Evolutionary conservation across 805 yeast genomes (phyloP), one percentile per base, ranked within the genome.

Genomic region (Priceomyces melissophilus): DNA sequence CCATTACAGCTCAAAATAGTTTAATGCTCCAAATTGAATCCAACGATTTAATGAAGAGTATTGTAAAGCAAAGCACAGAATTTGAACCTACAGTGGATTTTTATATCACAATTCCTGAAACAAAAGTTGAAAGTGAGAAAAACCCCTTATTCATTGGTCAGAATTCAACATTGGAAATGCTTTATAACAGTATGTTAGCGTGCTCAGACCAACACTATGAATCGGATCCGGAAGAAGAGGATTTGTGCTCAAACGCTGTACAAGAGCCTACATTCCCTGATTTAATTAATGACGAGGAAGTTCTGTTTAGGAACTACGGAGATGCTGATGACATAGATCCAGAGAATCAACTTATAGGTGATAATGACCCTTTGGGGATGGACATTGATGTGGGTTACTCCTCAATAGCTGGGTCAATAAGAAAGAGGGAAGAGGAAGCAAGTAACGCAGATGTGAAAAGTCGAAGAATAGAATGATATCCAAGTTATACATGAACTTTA

Each of bases 121-220:
- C 29, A 13, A 39, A 23, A 30, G 11, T 10, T n/a, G 27, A 20
- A 14, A 16, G 15, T 6, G 11, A 10, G 10, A 11, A 29, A 16
- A 42, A 48, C 28, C 47, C 47, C n/a, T 40, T 53, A n/a, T 44
- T 53, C 26, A 28, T 25, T 10, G 34, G 40, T n/a, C 13, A 17
- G 28, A 23, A 43, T 39, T 37, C 41, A 26, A 28, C 47, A 40
- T 42, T 46, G 14, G 37, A 37, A 13, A 39, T 46, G 11, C 30
- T 66, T 20, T 72, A 67, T 49, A 53, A 59, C 7, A 63, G 69
- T 6, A 43, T 72, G 45, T 50, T 62, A 23, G 52, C 57, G 40
- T 70, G 76, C 46, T 65, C 74, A 2, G 58, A 69, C 2, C 47
- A 67, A 26, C 69, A 70, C 47, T 47, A 40, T 20, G 75, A 69